Percentiles rank a stretch among this genome's conserved stretches.
Evolutionary conservation across 345 rosid species (phyloP).

Genomic region (Syzygium jambos): DNA sequence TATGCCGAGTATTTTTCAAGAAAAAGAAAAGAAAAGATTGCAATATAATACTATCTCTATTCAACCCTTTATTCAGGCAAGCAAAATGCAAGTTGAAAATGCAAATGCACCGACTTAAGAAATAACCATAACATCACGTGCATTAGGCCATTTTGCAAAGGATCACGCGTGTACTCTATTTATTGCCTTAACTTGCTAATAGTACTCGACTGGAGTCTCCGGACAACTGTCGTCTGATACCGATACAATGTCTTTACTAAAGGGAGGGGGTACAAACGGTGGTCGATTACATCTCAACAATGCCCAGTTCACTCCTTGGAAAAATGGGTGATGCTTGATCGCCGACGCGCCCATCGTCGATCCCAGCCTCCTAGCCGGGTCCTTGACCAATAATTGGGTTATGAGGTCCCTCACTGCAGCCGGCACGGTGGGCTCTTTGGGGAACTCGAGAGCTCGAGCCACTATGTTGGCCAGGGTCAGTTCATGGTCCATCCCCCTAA

Average conservation of each 20-base stretch:
- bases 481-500: slow-evolving; percentile 83
- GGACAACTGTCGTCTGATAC: slow-evolving; percentile 65
- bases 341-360: slow-evolving; percentile 78
- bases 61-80: neutral
- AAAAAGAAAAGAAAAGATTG: neutral
- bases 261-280: slow-evolving; percentile 73
- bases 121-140: neutral
- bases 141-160: neutral
- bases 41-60: neutral
- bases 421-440: slow-evolving; percentile 62
- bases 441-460: slow-evolving; percentile 88
- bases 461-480: slow-evolving; percentile 81
- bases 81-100: neutral
- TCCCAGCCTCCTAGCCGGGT: slow-evolving; percentile 68
- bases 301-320: slow-evolving; percentile 92
- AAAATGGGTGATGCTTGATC: slow-evolving; percentile 73
- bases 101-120: neutral
- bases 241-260: slow-evolving; percentile 44
- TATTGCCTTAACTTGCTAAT: slow-evolving; percentile 16
- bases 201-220: slow-evolving; percentile 67
- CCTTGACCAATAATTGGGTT: slow-evolving; percentile 61
- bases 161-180: neutral
- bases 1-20: neutral
- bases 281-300: slow-evolving; percentile 73
- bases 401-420: slow-evolving; percentile 59